These are phyloP conservation scores for Arachis monticola DNA, from an alignment of 331 rosid genomes.

Conservation along the genomic window DNA sequence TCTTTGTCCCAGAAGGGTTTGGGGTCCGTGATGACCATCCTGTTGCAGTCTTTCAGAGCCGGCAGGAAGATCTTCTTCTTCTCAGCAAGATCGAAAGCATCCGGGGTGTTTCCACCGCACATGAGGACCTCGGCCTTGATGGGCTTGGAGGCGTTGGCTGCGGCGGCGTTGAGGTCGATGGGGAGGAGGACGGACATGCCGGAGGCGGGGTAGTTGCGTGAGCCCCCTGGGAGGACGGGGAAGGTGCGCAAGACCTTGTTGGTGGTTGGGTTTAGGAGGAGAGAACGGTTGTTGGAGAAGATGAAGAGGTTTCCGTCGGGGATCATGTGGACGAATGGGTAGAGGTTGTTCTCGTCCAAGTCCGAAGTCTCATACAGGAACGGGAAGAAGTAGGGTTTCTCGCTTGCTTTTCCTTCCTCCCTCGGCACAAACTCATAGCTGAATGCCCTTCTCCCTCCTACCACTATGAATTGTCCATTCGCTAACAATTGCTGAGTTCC, in stretches of 20 bases:
- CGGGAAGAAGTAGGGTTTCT: conserved; percentile 43
- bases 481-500: conserved; percentile 67
- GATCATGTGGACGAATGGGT: conserved; percentile 76
- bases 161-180: conserved; percentile 50
- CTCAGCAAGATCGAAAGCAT: conserved; percentile 53
- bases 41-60: conserved; percentile 65
- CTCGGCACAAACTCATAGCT: conserved; percentile 64
- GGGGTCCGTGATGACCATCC: conserved; percentile 49
- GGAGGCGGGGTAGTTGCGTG: conserved; percentile 90
- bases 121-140: conserved; percentile 60
- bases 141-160: background rate
- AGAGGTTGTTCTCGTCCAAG: conserved; percentile 82
- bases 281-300: conserved; percentile 80
- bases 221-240: conserved; percentile 63
- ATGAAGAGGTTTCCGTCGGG: conserved; percentile 78
- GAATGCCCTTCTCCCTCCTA: conserved; percentile 79
- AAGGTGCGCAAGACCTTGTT: conserved; percentile 53
- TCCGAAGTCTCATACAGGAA: conserved; percentile 67
- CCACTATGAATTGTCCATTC: conserved; percentile 63
- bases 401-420: conserved; percentile 38
- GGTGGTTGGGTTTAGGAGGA: conserved; percentile 57
- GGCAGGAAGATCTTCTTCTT: conserved; percentile 45
- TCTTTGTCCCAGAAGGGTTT: conserved; percentile 54
- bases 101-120: conserved; percentile 70
- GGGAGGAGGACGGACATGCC: conserved; percentile 91